Conservation (phyloP, 805 yeast genomes). For the Blastobotrys parvus region DNA sequence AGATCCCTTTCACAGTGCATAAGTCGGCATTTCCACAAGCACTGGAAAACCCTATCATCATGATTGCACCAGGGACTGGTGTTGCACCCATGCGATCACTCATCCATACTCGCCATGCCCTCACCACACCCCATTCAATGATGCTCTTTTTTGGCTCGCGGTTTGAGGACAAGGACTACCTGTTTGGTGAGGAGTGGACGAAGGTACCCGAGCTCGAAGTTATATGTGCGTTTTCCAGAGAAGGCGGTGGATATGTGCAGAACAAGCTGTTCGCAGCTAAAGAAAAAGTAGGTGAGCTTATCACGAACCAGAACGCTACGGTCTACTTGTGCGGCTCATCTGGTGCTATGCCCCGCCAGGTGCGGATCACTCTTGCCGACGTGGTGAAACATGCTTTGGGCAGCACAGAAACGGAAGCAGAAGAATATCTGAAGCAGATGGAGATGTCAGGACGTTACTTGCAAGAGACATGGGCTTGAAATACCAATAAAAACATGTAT, state of each 20-base stretch:
- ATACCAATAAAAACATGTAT: no score
- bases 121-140: conserved; percentile 21
- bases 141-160: conserved; percentile 73
- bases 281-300: conserved; percentile 40
- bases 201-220: conserved; percentile 31
- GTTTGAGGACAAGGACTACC: conserved; percentile 51
- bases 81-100: conserved; percentile 84
- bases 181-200: conserved; percentile 53
- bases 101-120: conserved; percentile 32
- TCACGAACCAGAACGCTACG: conserved; percentile 48
- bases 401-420: conserved; percentile 34
- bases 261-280: conserved; percentile 51
- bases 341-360: conserved; percentile 89
- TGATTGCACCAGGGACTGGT: conserved; percentile 94
- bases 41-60: conserved; percentile 45
- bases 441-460: conserved; percentile 61
- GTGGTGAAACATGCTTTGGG: conserved; percentile 39
- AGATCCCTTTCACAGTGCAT: conserved; percentile 38
- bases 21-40: conserved; percentile 36
- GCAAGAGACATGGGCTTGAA: conserved; percentile 78
- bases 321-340: conserved; percentile 87
- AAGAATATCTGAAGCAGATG: conserved; percentile 40
- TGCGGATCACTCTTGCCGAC: conserved; percentile 67
- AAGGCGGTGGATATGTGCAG: conserved; percentile 62
- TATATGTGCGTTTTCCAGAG: conserved; percentile 40